phyloP scores from a whole-genome alignment of 2,329 filamentous ascomycete species.

The Amauroascus verrucosus region DNA sequence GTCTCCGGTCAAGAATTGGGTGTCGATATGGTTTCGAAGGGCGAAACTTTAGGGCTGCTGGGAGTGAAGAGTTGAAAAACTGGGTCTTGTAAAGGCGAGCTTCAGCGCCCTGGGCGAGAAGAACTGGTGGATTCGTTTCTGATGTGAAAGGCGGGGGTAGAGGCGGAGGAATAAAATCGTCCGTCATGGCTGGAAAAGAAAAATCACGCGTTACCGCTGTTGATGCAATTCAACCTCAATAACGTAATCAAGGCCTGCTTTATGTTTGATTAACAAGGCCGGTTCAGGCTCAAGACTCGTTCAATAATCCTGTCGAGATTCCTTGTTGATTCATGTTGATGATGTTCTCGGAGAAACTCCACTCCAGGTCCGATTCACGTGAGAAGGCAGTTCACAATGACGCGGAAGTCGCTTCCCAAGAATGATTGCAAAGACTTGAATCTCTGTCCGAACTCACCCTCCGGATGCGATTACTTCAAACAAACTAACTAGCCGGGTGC shows the following conservation, averaged over 20 bases:
- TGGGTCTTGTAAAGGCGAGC: constrained; percentile 82
- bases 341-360: too few species aligned
- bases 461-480: too few species aligned
- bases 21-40: constrained; percentile 88
- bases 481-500: too few species aligned
- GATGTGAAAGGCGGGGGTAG: constrained; percentile 56
- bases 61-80: constrained; percentile 57
- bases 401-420: too few species aligned
- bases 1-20: constrained; percentile 71
- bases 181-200: constrained; percentile 16
- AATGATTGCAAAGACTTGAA: too few species aligned
- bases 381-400: too few species aligned
- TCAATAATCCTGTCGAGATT: too few species aligned
- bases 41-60: constrained; percentile 81
- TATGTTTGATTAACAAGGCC: too few species aligned
- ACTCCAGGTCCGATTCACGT: too few species aligned
- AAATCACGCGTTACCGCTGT: background rate
- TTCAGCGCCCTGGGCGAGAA: constrained; percentile 91
- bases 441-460: too few species aligned
- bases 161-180: constrained; percentile 27
- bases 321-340: too few species aligned
- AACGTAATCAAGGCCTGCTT: background rate
- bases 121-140: constrained; percentile 47
- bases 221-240: background rate
- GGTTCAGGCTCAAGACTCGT: too few species aligned